Base-by-base conservation (phyloP, 2,329 filamentous ascomycete species). In the Aspergillus tanneri region DNA sequence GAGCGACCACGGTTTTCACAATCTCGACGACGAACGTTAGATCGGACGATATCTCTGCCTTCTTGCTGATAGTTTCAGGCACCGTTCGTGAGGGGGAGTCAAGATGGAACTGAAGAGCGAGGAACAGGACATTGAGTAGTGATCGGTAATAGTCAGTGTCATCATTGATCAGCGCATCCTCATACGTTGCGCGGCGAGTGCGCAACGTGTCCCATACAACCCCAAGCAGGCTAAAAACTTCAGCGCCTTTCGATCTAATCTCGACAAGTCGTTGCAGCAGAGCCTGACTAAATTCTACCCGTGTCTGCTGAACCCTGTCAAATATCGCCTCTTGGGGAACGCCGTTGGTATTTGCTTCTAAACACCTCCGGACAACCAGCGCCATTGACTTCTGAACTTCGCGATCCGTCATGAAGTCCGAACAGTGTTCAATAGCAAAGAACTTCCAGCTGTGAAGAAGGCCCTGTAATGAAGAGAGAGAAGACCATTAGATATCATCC, bases 381-480 rank as follows among this genome's bases (percentile, higher is more conserved):
- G 88, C 75, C 73, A 95, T 84, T 47, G 87, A 80, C 58, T 81
- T 83, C 47, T 85, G 81, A 3, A 92, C 74, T 19, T 77, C 73
- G 30, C 73, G 68, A 43, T 81, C 76, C 14, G 75, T 72, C 43
- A 73, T 71, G 27, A 80, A 76, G 32, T 79, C 73, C n/a, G 82
- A 82, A 65, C 87, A 89, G 40, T 99, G 79, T 62, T 96, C 92
- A 41, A 93, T 78, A 11, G 92, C 82, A 7, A 99, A 78, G 50
- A 89, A 85, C 66, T 95, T 91, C 90, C 92, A 97, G 46, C 89
- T 87, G 59, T 89, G 84, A 55, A 96, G 86, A 14, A 99, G 81
- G 35, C 84, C 81, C 86, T 89, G 60, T 27, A 49, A 32, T 19
- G 7, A 9, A 36, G 21, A 30, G 21, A 14, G 24, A 18, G 38